phyloP scores from a whole-genome alignment of 352 stramenopile genomes.

The Globisporangium rhizosaccharum region DNA sequence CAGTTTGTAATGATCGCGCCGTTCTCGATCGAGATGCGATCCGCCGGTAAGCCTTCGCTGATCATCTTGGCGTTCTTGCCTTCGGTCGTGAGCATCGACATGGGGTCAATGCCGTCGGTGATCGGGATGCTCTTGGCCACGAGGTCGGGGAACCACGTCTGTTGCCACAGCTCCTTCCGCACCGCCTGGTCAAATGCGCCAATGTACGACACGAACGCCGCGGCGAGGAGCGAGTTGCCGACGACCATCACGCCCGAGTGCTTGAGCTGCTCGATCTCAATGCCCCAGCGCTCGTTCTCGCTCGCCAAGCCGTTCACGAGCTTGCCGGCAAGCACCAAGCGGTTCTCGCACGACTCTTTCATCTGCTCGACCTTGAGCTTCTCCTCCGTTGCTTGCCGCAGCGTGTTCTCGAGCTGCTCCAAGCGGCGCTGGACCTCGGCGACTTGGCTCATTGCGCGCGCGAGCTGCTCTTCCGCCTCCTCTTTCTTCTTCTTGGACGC shows the following conservation, averaged over 20 bases:
- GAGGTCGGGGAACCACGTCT: slow-evolving; percentile 87
- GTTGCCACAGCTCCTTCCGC: slow-evolving; percentile 75
- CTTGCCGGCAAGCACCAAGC: slow-evolving; percentile 90
- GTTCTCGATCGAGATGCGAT: slow-evolving; percentile 98
- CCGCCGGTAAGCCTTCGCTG: slow-evolving; percentile 93
- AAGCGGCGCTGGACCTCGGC: slow-evolving; percentile 92
- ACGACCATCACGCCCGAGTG: slow-evolving; percentile 93
- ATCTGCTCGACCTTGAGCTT: slow-evolving; percentile 97
- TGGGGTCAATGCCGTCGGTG: slow-evolving; percentile 92
- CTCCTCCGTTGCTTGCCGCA: slow-evolving; percentile 92
- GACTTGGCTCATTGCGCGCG: slow-evolving; percentile 89
- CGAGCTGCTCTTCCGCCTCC: slow-evolving; percentile 90
- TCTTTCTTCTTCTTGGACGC: slow-evolving; percentile 91
- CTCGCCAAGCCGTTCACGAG: slow-evolving; percentile 94
- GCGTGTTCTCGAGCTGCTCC: slow-evolving; percentile 90
- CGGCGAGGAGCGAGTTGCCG: slow-evolving; percentile 95
- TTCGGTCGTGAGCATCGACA: slow-evolving; percentile 95
- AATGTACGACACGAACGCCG: slow-evolving; percentile 97
- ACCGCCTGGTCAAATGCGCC: slow-evolving; percentile 95
- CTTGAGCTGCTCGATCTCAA: slow-evolving; percentile 96
- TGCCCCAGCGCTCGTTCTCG: slow-evolving; percentile 96
- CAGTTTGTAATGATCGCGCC: slow-evolving; percentile 96
- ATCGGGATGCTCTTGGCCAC: slow-evolving; percentile 90
- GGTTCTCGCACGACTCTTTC: slow-evolving; percentile 90
- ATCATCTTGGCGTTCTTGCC: slow-evolving; percentile 97